Conservation (phyloP, 345 rosid genomes). For the Cochlearia excelsa region DNA sequence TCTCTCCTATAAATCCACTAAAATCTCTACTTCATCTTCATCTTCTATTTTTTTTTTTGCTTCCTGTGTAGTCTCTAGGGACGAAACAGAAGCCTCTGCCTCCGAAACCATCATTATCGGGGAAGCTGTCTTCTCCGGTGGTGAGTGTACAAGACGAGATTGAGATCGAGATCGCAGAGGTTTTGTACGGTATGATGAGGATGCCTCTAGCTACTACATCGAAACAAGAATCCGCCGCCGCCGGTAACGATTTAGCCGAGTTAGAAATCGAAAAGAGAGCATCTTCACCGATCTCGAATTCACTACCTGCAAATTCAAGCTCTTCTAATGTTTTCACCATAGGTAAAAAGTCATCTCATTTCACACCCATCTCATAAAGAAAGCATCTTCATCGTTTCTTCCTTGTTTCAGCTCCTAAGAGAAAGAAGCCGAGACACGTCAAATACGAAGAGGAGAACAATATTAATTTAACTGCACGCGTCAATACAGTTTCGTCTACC, state of each 20-base stretch:
- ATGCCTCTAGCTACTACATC: slow-evolving; percentile 61
- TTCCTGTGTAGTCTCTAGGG: slow-evolving; percentile 54
- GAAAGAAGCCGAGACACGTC: slow-evolving; percentile 81
- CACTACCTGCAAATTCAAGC: slow-evolving; percentile 57
- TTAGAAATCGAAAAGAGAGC: slow-evolving; percentile 58
- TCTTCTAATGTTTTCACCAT: slow-evolving; percentile 54
- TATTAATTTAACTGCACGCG: slow-evolving; percentile 42
- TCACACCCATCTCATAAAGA: too few species aligned
- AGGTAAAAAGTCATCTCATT: slow-evolving; percentile 46
- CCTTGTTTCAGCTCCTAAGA: slow-evolving; percentile 67
- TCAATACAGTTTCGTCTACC: background rate
- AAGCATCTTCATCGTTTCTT: background rate
- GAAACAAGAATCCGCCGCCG: slow-evolving; percentile 48
- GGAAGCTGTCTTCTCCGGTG: slow-evolving; percentile 48
- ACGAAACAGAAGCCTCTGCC: slow-evolving; percentile 58
- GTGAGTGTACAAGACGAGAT: slow-evolving; percentile 76
- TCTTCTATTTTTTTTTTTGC: background rate
- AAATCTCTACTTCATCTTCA: background rate
- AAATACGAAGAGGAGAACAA: slow-evolving; percentile 82
- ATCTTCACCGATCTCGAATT: slow-evolving; percentile 81
- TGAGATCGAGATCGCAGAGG: slow-evolving; percentile 99
- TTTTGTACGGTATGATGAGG: slow-evolving; percentile 84
- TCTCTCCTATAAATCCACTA: background rate
- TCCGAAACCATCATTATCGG: slow-evolving; percentile 59
- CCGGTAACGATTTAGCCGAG: background rate